These are phyloP conservation scores for Xanthoconium stramineum DNA, from an alignment of 768 basidiomycete species.

Conservation along the genomic window DNA sequence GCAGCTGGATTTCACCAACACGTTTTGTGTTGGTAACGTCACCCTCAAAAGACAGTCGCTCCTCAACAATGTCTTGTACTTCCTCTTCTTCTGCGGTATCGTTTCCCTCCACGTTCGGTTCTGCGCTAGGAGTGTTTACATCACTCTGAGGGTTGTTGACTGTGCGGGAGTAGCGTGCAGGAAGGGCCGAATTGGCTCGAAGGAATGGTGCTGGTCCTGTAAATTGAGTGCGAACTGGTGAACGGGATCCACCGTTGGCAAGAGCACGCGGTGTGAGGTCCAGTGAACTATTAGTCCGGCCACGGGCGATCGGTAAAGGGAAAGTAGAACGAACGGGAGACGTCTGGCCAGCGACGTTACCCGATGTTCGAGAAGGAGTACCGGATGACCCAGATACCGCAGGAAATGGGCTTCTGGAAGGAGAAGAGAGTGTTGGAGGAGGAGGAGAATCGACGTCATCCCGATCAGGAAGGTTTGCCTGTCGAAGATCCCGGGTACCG, in stretches of 20 bases:
- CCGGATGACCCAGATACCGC: constrained; percentile 1
- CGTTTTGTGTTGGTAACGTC: constrained; percentile 47
- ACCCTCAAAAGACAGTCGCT: constrained; percentile 21
- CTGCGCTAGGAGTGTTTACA: neutral
- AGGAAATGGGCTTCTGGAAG: constrained; percentile 26
- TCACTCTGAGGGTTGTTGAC: constrained; percentile 14
- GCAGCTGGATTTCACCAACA: constrained; percentile 42
- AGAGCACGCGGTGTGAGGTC: constrained; percentile 23
- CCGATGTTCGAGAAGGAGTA: constrained; percentile 13
- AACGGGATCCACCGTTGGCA: constrained; percentile 21
- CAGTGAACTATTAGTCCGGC: constrained; percentile 19
- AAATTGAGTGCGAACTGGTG: constrained; percentile 25
- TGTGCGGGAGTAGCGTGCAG: constrained; percentile 34
- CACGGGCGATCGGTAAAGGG: constrained; percentile 31
- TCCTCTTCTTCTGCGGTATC: constrained; percentile 28
- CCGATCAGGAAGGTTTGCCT: constrained; percentile 62
- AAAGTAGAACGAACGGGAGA: constrained; percentile 33
- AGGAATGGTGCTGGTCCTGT: constrained; percentile 34
- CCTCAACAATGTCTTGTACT: constrained; percentile 29
- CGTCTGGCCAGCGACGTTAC: constrained; percentile 21
- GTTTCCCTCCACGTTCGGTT: constrained; percentile 21
- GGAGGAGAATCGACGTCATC: constrained; percentile 34
- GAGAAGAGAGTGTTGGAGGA: constrained; percentile 28
- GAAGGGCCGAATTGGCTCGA: constrained; percentile 40
- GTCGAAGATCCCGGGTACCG: constrained; percentile 70